Evolutionary conservation across 2,329 filamentous ascomycete genomes (phyloP), one percentile per base, ranked within the genome.

Genomic region (Parascedosporium putredinis): DNA sequence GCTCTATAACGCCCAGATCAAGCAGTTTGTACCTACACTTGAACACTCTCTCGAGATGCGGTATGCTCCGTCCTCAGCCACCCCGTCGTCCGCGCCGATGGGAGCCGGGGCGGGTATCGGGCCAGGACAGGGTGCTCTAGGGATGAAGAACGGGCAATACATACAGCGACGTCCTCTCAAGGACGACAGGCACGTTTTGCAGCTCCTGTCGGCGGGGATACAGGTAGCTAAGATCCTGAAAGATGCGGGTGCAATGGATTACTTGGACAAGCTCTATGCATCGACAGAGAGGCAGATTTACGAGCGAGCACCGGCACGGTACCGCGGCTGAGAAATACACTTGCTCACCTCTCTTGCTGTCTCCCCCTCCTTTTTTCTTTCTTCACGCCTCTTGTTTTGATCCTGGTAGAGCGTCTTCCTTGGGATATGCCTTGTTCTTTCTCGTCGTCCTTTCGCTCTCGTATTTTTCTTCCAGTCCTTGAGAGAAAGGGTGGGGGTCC

Each of bases 1-100:
- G 18, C 72, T 94, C 40, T 93, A 91, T 71, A 87, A 93, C 63
- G 86, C 86, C 52, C 88, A 94, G 68, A 94, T 94, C 68, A 93
- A 91, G 69, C 87, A 93, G 66, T 82, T 94, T 65, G 85, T 93
- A 56, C 93, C 88, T 38, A 86, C 93, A 25, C 69, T 94, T 58
- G 88, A 94, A 62, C 94, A 93, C 67, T 90, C 86, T 45, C 72
- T 94, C 60, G 87, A 91, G 70, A 90, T 90, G 86, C 77, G 87
- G 55, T 86, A 91, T 64, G 85, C 86, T 52, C 84, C 86, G 45
- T 42, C 38, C 2, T 42, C 38, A 20, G 38, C 38, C 7, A 20
- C 38, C n/a, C n/a, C n/a, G n/a, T n/a, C n/a, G n/a, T n/a, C n/a
- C 89, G 88, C 66, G n/a, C n/a, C n/a, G n/a, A n/a, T n/a, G n/a